Evolutionary conservation across 208 protist species (phyloP).

Genomic region (Leishmania guyanensis): DNA sequence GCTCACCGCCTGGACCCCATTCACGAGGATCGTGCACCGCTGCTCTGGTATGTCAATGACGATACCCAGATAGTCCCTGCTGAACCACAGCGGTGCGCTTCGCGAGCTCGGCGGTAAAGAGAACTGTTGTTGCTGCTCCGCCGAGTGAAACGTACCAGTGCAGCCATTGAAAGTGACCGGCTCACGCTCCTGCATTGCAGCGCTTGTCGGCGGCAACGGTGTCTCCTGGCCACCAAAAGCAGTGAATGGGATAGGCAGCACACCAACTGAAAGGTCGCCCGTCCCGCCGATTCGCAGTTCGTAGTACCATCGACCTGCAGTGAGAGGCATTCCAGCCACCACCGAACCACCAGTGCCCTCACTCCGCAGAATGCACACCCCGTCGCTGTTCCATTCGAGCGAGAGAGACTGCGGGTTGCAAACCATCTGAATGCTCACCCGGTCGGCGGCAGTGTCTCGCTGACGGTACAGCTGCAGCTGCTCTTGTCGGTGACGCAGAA

Average conservation of each 20-base stretch:
- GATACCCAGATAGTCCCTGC: constrained; percentile 82
- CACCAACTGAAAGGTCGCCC: constrained; percentile 78
- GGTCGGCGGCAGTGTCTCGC: constrained; percentile 53
- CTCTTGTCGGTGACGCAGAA: constrained; percentile 60
- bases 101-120: constrained; percentile 9
- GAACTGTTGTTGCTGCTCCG: constrained; percentile 7
- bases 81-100: constrained; percentile 49
- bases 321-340: constrained; percentile 63
- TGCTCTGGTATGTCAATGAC: constrained; percentile 69
- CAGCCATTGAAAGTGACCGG: constrained; percentile 82
- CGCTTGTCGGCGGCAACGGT: constrained; percentile 20
- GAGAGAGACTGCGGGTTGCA: constrained; percentile 57
- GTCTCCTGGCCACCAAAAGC: constrained; percentile 13
- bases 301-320: constrained; percentile 86
- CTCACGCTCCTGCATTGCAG: constrained; percentile 25
- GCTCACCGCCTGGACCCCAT: constrained; percentile 51
- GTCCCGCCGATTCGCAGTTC: constrained; percentile 72
- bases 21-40: constrained; percentile 70
- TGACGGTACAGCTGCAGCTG: constrained; percentile 68
- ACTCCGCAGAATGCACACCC: constrained; percentile 62
- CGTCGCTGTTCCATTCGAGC: constrained; percentile 76
- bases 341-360: constrained; percentile 46
- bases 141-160: constrained; percentile 47
- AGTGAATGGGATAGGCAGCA: constrained; percentile 40
- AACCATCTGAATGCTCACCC: constrained; percentile 66